phyloP scores from a whole-genome alignment of 2,329 filamentous ascomycete species.

The Xylaria polymorpha region DNA sequence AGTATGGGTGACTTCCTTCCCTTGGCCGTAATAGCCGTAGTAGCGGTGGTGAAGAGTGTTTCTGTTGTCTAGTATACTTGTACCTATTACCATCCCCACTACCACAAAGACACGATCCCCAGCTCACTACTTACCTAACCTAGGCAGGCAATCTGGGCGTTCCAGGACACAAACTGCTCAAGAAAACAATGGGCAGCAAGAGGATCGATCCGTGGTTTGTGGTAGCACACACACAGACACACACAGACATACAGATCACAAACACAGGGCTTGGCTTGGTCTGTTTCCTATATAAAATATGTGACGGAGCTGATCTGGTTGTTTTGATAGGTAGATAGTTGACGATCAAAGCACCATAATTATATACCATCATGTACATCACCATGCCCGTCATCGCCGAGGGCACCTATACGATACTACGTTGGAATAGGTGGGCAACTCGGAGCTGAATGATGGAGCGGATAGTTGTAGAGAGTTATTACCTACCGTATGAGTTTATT shows the following conservation, averaged over 20 bases:
- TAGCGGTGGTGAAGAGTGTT: not conserved
- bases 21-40: not conserved
- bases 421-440: not conserved
- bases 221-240: not conserved
- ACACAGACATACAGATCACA: not conserved
- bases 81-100: not conserved
- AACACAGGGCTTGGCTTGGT: constrained; percentile 2
- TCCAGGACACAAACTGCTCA: constrained; percentile 6
- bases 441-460: not conserved
- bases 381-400: not conserved
- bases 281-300: not conserved
- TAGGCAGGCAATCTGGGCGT: no score
- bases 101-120: not conserved
- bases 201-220: not conserved
- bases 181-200: constrained; percentile 6
- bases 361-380: not conserved
- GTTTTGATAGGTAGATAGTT: not conserved
- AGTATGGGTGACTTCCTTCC: constrained; percentile 12
- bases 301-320: not conserved
- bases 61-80: not conserved
- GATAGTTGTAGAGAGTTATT: not conserved
- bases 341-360: not conserved
- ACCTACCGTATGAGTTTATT: not conserved
- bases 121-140: no score
- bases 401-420: not conserved